Evolutionary conservation across 2,329 filamentous ascomycete species (phyloP).

Genomic region (Alternaria triticina): DNA sequence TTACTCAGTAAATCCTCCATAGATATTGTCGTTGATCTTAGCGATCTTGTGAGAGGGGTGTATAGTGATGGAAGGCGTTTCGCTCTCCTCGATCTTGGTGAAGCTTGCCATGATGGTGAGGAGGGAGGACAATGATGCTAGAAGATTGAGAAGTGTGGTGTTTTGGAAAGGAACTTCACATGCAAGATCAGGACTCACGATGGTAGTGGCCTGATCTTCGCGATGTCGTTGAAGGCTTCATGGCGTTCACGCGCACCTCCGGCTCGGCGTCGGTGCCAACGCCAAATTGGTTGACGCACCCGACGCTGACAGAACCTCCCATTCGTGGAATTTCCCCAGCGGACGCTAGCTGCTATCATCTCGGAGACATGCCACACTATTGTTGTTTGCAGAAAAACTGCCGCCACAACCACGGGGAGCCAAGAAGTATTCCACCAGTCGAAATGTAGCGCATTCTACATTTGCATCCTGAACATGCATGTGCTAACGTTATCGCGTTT

Average conservation of each 20-base stretch:
- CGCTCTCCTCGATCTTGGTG: slow-evolving; percentile 67
- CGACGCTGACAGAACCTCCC: background rate
- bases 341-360: background rate
- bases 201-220: slow-evolving; percentile 8
- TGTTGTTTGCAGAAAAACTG: background rate
- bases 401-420: background rate
- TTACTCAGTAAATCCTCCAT: slow-evolving; percentile 84
- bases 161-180: background rate
- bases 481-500: slow-evolving; percentile 7
- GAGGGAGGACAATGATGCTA: background rate
- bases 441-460: background rate
- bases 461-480: background rate
- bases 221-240: slow-evolving; percentile 17
- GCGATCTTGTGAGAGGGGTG: slow-evolving; percentile 70
- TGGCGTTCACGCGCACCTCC: slow-evolving; percentile 8
- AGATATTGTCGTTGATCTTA: slow-evolving; percentile 80
- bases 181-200: background rate
- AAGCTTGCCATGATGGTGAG: slow-evolving; percentile 69
- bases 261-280: slow-evolving; percentile 11
- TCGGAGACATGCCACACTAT: background rate
- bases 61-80: slow-evolving; percentile 69
- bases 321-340: slow-evolving; percentile 11
- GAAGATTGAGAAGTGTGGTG: background rate
- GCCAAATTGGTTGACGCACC: slow-evolving; percentile 7
- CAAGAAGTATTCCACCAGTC: slow-evolving; percentile 15